phyloP scores from a whole-genome alignment of 2,329 filamentous ascomycete genomes.

The Ophiostoma montium region DNA sequence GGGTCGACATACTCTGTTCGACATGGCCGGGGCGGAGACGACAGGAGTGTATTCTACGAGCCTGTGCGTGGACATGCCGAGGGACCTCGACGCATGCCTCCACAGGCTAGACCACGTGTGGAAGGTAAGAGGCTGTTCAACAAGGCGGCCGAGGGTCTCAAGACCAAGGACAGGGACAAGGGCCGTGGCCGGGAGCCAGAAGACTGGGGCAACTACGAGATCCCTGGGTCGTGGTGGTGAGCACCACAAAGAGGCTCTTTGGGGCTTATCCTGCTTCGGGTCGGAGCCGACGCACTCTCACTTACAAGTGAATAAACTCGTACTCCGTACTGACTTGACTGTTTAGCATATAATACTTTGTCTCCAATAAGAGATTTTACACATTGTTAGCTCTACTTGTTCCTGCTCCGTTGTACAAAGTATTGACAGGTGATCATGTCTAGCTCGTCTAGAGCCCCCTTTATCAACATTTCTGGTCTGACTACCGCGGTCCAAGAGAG shows the following conservation, averaged over 20 bases:
- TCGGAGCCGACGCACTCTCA: too few relatives aligned
- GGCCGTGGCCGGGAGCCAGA: not conserved
- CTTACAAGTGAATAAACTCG: too few relatives aligned
- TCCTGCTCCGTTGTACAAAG: too few relatives aligned
- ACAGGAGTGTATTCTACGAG: not conserved
- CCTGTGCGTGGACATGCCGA: not conserved
- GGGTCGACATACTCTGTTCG: not conserved
- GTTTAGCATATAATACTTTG: not conserved
- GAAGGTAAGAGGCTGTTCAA: constrained; percentile 10
- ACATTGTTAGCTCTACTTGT: too few relatives aligned
- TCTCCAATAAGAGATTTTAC: not conserved
- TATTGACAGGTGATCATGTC: not conserved
- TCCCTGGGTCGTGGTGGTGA: constrained; percentile 9
- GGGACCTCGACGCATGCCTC: not conserved
- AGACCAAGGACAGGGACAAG: not conserved
- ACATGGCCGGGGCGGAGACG: not conserved
- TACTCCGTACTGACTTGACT: not conserved
- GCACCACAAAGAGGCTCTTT: too few relatives aligned
- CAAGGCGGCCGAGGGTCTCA: constrained; percentile 9
- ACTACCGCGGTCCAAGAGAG: too few relatives aligned
- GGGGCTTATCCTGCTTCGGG: too few relatives aligned
- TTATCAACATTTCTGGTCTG: too few relatives aligned
- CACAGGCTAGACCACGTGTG: not conserved
- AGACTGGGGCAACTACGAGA: constrained; percentile 4
- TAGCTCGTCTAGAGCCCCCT: not conserved